Conservation (phyloP, 2,329 filamentous ascomycete genomes). For the Penicillium decumbens region DNA sequence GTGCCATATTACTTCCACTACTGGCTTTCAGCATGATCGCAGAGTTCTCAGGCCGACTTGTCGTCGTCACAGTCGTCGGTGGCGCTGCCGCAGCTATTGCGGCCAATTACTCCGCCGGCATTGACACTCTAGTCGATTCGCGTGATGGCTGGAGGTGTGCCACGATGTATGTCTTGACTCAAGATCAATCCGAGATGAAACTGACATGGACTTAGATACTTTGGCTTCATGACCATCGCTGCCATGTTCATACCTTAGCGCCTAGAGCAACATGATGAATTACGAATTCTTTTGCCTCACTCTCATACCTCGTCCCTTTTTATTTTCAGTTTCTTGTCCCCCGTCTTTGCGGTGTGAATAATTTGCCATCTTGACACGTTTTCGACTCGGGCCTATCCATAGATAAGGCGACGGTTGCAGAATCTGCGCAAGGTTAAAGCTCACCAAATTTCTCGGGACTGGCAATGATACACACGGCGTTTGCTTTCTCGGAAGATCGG, state of each 20-base stretch:
- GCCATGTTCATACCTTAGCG: conserved; percentile 37
- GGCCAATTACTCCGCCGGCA: conserved; percentile 33
- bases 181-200: background rate
- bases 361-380: background rate
- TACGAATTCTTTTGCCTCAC: background rate
- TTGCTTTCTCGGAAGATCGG: background rate
- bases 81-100: conserved; percentile 43
- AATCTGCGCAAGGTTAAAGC: background rate
- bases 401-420: background rate
- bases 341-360: background rate
- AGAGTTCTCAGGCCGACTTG: conserved; percentile 55
- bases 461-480: conserved; percentile 6
- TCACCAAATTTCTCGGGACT: background rate
- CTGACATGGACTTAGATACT: conserved; percentile 29
- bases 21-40: conserved; percentile 56
- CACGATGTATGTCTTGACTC: conserved; percentile 30
- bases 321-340: background rate
- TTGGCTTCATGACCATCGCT: conserved; percentile 38
- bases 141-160: conserved; percentile 41
- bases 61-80: conserved; percentile 53
- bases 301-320: background rate
- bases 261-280: background rate
- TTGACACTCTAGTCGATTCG: conserved; percentile 35
- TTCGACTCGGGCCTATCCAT: background rate
- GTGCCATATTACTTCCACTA: conserved; percentile 54